A percentile compares a stretch with the other conserved stretches of the same genome.
These are phyloP conservation scores for Peltaster fructicola DNA, from an alignment of 2,329 filamentous ascomycete species.

Conservation along the genomic window DNA sequence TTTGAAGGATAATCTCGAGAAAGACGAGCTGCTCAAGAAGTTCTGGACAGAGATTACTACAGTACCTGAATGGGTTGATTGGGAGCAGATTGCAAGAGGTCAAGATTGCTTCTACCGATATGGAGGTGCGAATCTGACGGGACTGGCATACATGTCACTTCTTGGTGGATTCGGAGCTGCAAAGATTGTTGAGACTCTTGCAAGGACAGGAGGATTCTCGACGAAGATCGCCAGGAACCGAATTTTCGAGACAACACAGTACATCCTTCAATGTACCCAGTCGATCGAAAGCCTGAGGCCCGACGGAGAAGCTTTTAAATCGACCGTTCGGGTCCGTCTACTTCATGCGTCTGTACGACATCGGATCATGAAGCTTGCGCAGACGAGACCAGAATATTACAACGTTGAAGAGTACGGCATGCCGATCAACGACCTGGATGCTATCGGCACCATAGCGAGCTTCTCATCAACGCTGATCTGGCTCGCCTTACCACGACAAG, in stretches of 20 bases:
- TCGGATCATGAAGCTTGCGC: constrained; percentile 43
- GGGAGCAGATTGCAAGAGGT: constrained; percentile 54
- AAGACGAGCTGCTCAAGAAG: constrained; percentile 36
- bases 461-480: constrained; percentile 54
- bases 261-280: constrained; percentile 52
- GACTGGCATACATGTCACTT: constrained; percentile 45
- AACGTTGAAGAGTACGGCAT: constrained; percentile 40
- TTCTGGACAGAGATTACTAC: constrained; percentile 52
- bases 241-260: constrained; percentile 56
- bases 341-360: constrained; percentile 51
- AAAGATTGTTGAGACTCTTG: constrained; percentile 55
- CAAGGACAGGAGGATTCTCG: constrained; percentile 57
- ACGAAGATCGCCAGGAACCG: constrained; percentile 48
- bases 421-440: constrained; percentile 61
- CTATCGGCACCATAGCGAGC: constrained; percentile 50
- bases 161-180: constrained; percentile 56
- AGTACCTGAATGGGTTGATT: constrained; percentile 59
- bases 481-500: constrained; percentile 53
- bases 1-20: constrained; percentile 16
- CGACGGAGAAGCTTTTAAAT: constrained; percentile 46
- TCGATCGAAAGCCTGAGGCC: constrained; percentile 49
- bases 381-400: constrained; percentile 44
- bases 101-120: constrained; percentile 67
- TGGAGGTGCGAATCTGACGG: constrained; percentile 47
- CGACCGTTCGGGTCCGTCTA: constrained; percentile 49